These are phyloP conservation scores for Mrakia blollopis DNA, from an alignment of 768 basidiomycete species.

Conservation along the genomic window DNA sequence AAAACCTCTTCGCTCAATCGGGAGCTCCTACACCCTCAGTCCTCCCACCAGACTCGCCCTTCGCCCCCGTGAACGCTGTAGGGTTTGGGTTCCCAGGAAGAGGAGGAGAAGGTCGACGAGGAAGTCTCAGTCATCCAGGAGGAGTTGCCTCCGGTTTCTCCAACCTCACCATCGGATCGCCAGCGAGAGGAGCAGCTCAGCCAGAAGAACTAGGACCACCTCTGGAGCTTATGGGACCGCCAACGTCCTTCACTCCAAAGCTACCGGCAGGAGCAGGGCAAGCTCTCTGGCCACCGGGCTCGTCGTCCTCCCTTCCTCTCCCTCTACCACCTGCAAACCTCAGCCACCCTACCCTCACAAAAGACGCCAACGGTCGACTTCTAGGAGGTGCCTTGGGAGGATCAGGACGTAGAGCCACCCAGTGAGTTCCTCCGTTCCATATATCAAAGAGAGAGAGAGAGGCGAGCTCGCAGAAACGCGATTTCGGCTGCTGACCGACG, in stretches of 20 bases:
- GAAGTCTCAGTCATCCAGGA: background rate
- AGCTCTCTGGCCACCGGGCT: background rate
- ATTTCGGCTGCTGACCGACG: constrained; percentile 1
- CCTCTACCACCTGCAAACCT: background rate
- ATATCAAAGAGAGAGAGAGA: background rate
- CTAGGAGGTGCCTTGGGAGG: constrained; percentile 6
- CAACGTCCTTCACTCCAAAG: background rate
- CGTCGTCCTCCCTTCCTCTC: background rate
- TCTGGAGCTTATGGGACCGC: background rate
- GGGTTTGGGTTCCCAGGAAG: background rate
- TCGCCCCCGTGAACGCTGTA: constrained; percentile 15
- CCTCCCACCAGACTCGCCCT: constrained; percentile 20
- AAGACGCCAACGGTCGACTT: constrained; percentile 13
- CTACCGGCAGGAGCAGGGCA: background rate
- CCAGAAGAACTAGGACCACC: background rate
- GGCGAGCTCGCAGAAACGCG: background rate
- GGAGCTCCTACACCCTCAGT: constrained; percentile 32
- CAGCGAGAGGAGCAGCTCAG: background rate
- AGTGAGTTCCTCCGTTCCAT: background rate
- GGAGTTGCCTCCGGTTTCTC: background rate
- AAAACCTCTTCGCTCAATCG: constrained; percentile 27
- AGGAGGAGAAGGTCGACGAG: background rate
- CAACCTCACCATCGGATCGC: constrained; percentile 2
- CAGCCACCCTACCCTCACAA: constrained; percentile 7
- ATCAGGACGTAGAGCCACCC: background rate